Evolutionary conservation across 192 early-diverging fungal genomes (phyloP).

Genomic region (Irineochytrium annulatum): DNA sequence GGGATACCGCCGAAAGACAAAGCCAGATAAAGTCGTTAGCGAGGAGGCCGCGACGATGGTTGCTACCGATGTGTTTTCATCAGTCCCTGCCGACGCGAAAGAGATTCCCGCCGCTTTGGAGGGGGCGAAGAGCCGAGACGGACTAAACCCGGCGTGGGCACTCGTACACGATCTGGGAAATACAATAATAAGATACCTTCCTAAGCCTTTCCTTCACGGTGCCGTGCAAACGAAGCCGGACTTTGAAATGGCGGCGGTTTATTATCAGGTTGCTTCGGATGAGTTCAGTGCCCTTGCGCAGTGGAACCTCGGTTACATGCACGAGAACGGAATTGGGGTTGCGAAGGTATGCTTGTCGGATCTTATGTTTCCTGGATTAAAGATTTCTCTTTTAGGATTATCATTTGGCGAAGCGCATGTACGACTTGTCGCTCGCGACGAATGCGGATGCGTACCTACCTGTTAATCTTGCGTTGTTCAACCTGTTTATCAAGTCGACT

Average conservation of each 20-base stretch:
- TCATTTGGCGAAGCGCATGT: slow-evolving; percentile 88
- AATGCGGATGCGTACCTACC: slow-evolving; percentile 81
- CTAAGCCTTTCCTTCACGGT: not conserved
- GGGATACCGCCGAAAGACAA: slow-evolving; percentile 5
- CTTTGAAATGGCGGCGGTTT: slow-evolving; percentile 69
- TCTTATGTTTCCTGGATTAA: not conserved
- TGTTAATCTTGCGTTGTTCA: slow-evolving; percentile 67
- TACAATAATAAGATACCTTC: no score
- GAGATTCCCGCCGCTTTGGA: not conserved
- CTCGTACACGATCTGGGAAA: no score
- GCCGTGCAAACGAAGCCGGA: slow-evolving; percentile 36
- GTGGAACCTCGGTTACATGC: slow-evolving; percentile 97
- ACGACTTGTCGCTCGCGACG: slow-evolving; percentile 73
- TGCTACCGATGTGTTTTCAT: no score
- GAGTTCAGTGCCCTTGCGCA: slow-evolving; percentile 78
- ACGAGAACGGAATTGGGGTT: slow-evolving; percentile 90
- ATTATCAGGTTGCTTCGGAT: slow-evolving; percentile 82
- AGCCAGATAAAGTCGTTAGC: slow-evolving; percentile 6
- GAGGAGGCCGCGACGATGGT: not conserved
- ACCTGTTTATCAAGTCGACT: slow-evolving; percentile 51
- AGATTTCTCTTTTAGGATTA: slow-evolving; percentile 57
- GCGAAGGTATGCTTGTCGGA: slow-evolving; percentile 45
- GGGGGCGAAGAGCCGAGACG: not conserved
- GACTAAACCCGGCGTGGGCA: no score
- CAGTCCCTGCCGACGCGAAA: no score